Percentiles rank a stretch among this genome's conserved stretches.
phyloP scores from a whole-genome alignment of 192 early-diverging fungal genomes.

The Dispira simplex region DNA sequence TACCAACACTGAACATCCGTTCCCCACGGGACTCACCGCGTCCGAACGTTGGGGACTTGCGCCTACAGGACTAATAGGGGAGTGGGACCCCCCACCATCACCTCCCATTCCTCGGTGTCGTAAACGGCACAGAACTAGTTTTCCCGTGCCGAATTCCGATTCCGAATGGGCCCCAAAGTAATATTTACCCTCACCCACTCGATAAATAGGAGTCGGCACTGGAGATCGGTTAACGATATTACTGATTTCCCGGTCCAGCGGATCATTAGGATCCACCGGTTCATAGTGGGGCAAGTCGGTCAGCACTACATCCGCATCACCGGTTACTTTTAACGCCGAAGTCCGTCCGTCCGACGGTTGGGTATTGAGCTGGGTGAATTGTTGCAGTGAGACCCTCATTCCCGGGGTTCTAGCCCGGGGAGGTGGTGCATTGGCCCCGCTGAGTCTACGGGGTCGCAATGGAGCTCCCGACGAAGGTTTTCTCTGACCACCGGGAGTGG shows the following conservation, averaged over 20 bases:
- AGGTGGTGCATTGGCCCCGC: neutral
- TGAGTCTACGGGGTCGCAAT: neutral
- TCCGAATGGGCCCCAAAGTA: neutral
- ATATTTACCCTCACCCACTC: neutral
- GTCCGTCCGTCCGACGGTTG: neutral
- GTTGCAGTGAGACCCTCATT: neutral
- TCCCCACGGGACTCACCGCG: neutral
- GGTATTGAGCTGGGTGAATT: neutral
- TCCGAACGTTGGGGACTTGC: neutral
- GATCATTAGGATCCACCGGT: slow-evolving; percentile 2
- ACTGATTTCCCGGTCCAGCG: slow-evolving; percentile 1
- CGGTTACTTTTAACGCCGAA: neutral
- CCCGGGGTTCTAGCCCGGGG: neutral
- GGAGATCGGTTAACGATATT: slow-evolving; percentile 4
- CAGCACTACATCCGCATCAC: neutral
- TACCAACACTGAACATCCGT: slow-evolving; percentile 23
- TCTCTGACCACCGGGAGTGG: neutral
- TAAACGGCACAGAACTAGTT: neutral
- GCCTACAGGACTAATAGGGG: neutral
- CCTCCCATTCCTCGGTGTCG: neutral
- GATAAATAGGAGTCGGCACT: neutral
- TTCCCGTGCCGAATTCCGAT: neutral
- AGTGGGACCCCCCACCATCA: no score
- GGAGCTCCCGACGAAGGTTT: neutral
- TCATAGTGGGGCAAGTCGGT: slow-evolving; percentile 3